phyloP scores from a whole-genome alignment of 2,329 filamentous ascomycete genomes.

The Fusarium sambucinum region DNA sequence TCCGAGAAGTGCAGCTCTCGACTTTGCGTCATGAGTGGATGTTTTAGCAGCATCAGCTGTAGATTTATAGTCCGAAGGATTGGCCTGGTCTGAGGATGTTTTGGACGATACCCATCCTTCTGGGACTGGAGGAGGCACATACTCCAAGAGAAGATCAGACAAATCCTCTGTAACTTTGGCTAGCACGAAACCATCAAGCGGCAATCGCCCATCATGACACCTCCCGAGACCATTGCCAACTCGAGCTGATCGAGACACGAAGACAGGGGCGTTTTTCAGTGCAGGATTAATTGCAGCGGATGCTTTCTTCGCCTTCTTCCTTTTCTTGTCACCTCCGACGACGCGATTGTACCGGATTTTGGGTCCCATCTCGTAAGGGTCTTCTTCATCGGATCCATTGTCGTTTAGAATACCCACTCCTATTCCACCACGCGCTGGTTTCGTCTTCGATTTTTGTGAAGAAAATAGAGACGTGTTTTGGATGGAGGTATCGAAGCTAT shows the following conservation, averaged over 20 bases:
- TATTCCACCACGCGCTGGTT: conserved; percentile 73
- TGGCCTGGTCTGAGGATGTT: conserved; percentile 37
- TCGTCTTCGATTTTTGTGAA: conserved; percentile 63
- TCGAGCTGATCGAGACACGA: conserved; percentile 71
- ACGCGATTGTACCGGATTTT: conserved; percentile 87
- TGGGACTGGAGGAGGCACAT: conserved; percentile 76
- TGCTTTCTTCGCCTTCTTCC: conserved; percentile 71
- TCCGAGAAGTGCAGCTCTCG: conserved; percentile 83
- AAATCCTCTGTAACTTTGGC: conserved; percentile 63
- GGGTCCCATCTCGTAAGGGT: conserved; percentile 92
- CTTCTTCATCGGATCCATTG: conserved; percentile 93
- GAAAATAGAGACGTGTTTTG: conserved; percentile 35
- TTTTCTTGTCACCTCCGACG: conserved; percentile 85
- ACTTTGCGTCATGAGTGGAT: conserved; percentile 79
- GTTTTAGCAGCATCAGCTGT: conserved; percentile 81
- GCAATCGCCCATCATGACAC: conserved; percentile 86
- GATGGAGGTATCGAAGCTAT: conserved; percentile 35
- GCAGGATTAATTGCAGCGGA: conserved; percentile 71
- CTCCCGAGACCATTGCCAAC: conserved; percentile 59
- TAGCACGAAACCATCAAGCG: conserved; percentile 83
- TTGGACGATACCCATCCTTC: conserved; percentile 78
- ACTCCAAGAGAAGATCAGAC: conserved; percentile 54
- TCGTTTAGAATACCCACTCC: conserved; percentile 93
- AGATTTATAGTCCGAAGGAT: conserved; percentile 65
- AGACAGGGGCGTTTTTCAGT: conserved; percentile 76